Conservation (phyloP, 2,329 filamentous ascomycete species). For the Penicillium sp. region DNA sequence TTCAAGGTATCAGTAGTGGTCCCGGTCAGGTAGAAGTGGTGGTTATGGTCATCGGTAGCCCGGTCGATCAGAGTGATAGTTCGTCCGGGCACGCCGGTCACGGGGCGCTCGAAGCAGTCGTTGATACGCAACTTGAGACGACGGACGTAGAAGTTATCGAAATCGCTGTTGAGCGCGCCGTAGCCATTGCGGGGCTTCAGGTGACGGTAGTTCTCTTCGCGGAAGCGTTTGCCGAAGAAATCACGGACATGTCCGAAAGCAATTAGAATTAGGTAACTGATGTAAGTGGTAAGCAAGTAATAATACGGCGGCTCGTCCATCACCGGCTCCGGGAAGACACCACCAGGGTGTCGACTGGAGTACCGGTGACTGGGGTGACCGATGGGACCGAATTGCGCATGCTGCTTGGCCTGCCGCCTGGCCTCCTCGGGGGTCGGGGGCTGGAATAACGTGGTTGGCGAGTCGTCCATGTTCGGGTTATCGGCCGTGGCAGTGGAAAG, state of each 20-base stretch:
- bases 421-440: conserved; percentile 81
- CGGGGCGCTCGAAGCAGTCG: conserved; percentile 90
- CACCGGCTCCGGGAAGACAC: conserved; percentile 72
- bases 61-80: conserved; percentile 92
- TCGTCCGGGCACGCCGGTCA: conserved; percentile 87
- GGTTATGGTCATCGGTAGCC: conserved; percentile 85
- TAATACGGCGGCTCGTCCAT: conserved; percentile 97
- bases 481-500: conserved; percentile 79
- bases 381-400: conserved; percentile 89
- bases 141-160: conserved; percentile 96
- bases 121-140: conserved; percentile 91
- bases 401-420: conserved; percentile 67
- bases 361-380: conserved; percentile 77
- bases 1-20: conserved; percentile 93
- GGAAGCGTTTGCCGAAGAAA: conserved; percentile 96
- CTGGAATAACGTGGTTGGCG: conserved; percentile 76
- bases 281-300: conserved; percentile 94
- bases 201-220: conserved; percentile 78
- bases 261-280: conserved; percentile 95
- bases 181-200: conserved; percentile 82
- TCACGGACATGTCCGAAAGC: conserved; percentile 92
- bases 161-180: conserved; percentile 92
- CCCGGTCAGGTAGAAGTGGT: conserved; percentile 81
- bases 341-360: conserved; percentile 79
- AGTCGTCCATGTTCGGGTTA: conserved; percentile 67